Percentiles rank a stretch among this genome's conserved stretches.
Conservation (phyloP, 257 asterid genomes). For the Solanum peruvianum region DNA sequence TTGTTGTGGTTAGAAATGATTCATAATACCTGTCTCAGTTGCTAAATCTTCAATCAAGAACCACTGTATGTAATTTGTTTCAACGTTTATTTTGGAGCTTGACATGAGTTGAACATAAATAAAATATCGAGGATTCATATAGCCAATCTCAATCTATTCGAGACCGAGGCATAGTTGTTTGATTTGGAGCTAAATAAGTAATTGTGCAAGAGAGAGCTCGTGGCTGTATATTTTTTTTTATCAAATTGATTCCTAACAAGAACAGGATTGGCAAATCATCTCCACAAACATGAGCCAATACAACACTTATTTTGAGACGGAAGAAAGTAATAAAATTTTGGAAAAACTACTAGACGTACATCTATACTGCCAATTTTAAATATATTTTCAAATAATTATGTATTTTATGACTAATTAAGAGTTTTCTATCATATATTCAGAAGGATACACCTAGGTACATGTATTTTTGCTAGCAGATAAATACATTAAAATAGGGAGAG, state of each 20-base stretch:
- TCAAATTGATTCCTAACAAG: no score
- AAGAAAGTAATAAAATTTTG: no score
- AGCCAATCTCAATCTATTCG: not conserved
- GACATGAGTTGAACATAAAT: not conserved
- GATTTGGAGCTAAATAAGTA: not conserved
- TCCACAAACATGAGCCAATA: no score
- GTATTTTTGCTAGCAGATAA: no score
- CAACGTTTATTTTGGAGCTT: not conserved
- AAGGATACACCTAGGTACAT: accelerated
- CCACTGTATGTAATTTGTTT: not conserved
- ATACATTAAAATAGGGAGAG: not conserved
- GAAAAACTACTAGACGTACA: no score
- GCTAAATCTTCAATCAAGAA: not conserved
- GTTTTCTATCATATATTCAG: no score
- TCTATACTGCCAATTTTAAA: no score
- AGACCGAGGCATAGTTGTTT: not conserved
- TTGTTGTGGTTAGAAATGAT: not conserved
- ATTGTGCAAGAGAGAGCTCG: not conserved
- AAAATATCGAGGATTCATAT: not conserved
- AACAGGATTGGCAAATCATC: no score
- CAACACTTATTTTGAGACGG: no score
- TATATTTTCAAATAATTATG: no score
- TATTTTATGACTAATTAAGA: not conserved
- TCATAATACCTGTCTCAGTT: not conserved
- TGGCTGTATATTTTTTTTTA: no score